These are phyloP conservation scores for Macrotyloma uniflorum DNA, from an alignment of 306 rosid genomes.

Conservation along the genomic window DNA sequence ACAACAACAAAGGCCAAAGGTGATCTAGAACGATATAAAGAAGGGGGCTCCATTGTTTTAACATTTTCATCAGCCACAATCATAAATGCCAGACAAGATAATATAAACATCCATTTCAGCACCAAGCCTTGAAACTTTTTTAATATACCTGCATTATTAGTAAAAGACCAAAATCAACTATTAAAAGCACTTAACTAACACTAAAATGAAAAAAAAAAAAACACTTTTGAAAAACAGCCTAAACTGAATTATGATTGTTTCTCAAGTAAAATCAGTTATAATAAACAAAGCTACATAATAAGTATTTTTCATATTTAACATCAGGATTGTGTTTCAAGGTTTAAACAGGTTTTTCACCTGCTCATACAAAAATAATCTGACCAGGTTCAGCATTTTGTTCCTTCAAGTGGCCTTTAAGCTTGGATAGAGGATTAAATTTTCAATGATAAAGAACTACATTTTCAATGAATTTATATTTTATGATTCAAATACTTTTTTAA, in stretches of 20 bases:
- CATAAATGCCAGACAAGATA: constrained; percentile 49
- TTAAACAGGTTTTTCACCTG: background rate
- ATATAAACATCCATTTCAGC: constrained; percentile 53
- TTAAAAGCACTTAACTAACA: background rate
- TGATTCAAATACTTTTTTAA: background rate
- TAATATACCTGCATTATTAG: constrained; percentile 57
- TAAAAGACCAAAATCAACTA: constrained; percentile 29
- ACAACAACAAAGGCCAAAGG: constrained; percentile 6
- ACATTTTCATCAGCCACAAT: constrained; percentile 21
- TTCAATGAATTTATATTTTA: background rate
- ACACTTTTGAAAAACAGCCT: background rate
- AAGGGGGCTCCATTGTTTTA: constrained; percentile 13
- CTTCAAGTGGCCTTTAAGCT: background rate
- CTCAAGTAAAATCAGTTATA: constrained; percentile 7
- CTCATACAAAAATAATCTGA: background rate
- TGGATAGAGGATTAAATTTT: background rate
- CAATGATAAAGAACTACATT: background rate
- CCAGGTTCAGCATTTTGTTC: background rate
- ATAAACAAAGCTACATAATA: background rate
- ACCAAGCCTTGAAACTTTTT: constrained; percentile 43
- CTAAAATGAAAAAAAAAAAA: background rate
- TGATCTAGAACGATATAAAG: background rate
- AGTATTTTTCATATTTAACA: background rate
- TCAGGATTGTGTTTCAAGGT: background rate
- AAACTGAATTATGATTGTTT: background rate